Base-by-base conservation (phyloP, 176 grass and related monocot species). In the Musa troglodytarum region DNA sequence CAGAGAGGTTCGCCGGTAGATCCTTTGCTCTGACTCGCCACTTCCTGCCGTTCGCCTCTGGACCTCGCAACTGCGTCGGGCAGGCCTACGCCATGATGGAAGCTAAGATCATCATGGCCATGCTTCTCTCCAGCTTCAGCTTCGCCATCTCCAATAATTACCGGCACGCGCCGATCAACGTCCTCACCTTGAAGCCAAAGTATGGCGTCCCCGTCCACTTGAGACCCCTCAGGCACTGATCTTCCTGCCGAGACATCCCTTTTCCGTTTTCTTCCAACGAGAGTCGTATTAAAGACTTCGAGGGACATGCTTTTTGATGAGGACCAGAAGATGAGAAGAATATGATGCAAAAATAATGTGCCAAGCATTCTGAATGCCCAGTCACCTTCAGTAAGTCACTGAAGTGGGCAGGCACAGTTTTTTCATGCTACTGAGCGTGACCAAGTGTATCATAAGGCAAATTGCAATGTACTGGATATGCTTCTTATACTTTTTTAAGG, bases 11-110 rank as follows among this genome's bases (percentile, higher is more conserved):
- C 14, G 73, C 66, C 1, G 62, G 81, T 2, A 74, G 62, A 13
- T 87, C 92, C 0, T 96, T 89, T 68, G 68, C 74, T 20, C 72
- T 82, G 14, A 72, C 89, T 11, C 79, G 91, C 65, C 85, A 86
- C 80, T 92, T 92, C 57, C 62, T 83, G 29, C 89, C 92, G 0
- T 96, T 96, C 11, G 92, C 84, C 19, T 58, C 81, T 8, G 92
- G 92, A 6, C 70, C 76, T 3, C 76, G 86, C 24, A 87, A 65
- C 50, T 96, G 92, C 54, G 59, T 78, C 2, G 89, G 89, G 6
- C 89, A 96, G 79, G 76, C 81, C 71, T 68, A 92, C 58, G 86
- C 92, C 11, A 84, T 83, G 77, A 66, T 74, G 16, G 89, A 96
- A 74, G 73, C 91, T 29, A 96, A 96, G 84, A 78, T 91, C 71